Conservation (phyloP, 176 grass and related monocot species). For the Elymus sibiricus region DNA sequence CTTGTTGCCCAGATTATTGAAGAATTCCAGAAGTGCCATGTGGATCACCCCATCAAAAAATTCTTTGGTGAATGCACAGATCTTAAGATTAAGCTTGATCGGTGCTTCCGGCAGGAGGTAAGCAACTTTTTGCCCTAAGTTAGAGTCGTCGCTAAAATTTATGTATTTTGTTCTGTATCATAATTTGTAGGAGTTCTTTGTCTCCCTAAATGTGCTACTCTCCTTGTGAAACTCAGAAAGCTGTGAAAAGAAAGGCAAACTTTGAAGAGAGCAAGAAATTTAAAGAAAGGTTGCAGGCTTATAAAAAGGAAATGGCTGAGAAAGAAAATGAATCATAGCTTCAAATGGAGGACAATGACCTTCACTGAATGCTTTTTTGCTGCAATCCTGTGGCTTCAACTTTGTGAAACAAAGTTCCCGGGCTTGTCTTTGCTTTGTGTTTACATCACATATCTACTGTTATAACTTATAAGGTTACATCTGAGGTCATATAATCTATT, state of each 20-base stretch:
- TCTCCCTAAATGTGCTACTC: constrained; percentile 18
- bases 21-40: constrained; percentile 84
- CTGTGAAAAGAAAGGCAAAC: constrained; percentile 82
- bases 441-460: neutral
- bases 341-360: neutral
- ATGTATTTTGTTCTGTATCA: neutral
- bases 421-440: neutral
- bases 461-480: neutral
- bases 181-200: neutral
- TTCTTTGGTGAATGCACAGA: constrained; percentile 93
- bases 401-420: neutral
- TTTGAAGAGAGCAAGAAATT: constrained; percentile 89
- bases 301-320: constrained; percentile 74
- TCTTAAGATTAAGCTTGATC: constrained; percentile 90
- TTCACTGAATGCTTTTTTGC: constrained; percentile 2
- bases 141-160: neutral
- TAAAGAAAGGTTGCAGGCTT: constrained; percentile 74
- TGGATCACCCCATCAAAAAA: constrained; percentile 72
- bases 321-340: constrained; percentile 35
- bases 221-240: constrained; percentile 57
- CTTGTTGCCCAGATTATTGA: constrained; percentile 63
- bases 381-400: neutral
- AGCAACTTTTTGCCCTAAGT: neutral
- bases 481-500: constrained; percentile 14
- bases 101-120: constrained; percentile 80